Evolutionary conservation across 768 basidiomycete species (phyloP), one percentile per base, ranked within the genome.

Genomic region (Asterophora parasitica): DNA sequence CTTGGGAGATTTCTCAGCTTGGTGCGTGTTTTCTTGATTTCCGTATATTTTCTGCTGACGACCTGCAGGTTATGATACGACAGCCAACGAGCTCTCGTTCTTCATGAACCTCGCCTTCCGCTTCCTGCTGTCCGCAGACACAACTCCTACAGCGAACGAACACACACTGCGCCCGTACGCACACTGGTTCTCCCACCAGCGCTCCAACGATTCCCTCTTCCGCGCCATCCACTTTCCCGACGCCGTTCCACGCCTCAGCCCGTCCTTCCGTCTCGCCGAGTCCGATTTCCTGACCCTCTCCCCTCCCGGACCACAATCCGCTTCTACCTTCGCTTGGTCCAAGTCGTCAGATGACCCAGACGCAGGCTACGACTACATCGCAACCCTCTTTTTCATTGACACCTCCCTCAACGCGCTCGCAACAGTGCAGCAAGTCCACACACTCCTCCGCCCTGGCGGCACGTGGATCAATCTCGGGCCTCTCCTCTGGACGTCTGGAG

Each of bases 381-480:
- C 83, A 13, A 85, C 81, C 19, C 68, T 82, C 11, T 85, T 81
- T 64, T 85, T 82, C 68, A 79, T 83, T 59, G 80, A 82, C 63
- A 82, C 80, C 4, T 78, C 80, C 4, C 61, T 74, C 49, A 77
- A 81, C 53, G 67, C 77, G 19, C 62, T 80, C 35, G 60, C 70
- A 0, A 79, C 78, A 11, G 67, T 86, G 47, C 69, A 74, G 46
- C 78, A 82, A 23, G 83, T 88, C 32, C 70, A 77, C 57, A 33
- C 51, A 10, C 70, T 84, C 16, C 72, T 88, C 12, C 70, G 70
- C 28, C 79, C 82, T 0, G 81, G 82, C 4, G 85, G 84, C 2
- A 69, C 62, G 7, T 88, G 84, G 85, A 76, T 86, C 58, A 88
- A 88, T 58, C 67, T 84, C 4, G 85, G 84, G 1, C 85, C 83